Evolutionary conservation across 2,329 filamentous ascomycete species (phyloP).

Genomic region (Fusarium pilosicola): DNA sequence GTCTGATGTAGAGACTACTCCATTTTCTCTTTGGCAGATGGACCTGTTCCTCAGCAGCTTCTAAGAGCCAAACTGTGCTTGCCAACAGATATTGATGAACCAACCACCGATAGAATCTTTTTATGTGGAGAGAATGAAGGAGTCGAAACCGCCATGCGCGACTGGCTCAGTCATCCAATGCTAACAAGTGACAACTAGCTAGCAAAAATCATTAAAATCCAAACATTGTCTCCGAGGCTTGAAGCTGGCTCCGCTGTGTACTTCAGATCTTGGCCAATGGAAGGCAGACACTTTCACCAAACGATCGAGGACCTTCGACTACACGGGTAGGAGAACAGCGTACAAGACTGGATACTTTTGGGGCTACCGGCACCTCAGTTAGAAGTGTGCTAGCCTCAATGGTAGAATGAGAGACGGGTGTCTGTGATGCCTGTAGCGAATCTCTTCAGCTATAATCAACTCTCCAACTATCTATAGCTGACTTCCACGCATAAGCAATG

Average conservation of each 20-base stretch:
- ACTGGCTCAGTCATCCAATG: background rate
- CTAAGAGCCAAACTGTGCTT: background rate
- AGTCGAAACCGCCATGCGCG: background rate
- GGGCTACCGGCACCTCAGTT: background rate
- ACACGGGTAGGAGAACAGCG: background rate
- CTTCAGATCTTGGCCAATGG: background rate
- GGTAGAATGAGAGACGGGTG: background rate
- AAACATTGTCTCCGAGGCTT: background rate
- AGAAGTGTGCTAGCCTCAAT: accelerated
- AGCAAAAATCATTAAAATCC: accelerated
- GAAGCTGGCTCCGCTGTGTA: accelerated
- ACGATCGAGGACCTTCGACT: background rate
- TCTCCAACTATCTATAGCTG: background rate
- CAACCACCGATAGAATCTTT: accelerated
- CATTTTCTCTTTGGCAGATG: accelerated
- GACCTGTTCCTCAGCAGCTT: background rate
- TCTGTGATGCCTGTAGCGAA: accelerated
- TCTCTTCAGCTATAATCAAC: background rate
- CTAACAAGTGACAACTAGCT: background rate
- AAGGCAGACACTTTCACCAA: background rate
- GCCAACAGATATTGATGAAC: background rate
- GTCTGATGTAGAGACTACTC: accelerated
- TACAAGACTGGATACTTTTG: background rate
- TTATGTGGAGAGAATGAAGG: accelerated
- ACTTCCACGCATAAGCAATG: background rate